Conservation (phyloP, 75 land plant species). For the Cunninghamia lanceolata region DNA sequence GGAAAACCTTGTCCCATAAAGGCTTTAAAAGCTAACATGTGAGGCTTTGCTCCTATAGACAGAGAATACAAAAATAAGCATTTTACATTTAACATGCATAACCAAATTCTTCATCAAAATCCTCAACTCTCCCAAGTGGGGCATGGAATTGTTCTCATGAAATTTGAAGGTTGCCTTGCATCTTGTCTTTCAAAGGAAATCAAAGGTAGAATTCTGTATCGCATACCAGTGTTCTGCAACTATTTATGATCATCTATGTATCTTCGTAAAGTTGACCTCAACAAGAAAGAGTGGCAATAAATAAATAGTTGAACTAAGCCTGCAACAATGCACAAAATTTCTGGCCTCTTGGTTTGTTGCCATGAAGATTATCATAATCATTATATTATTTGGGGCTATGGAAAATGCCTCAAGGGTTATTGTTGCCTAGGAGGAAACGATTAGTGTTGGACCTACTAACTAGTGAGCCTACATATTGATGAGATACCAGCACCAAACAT, state of each 20-base stretch:
- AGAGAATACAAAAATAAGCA: neutral
- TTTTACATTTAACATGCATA: neutral
- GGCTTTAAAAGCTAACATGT: neutral
- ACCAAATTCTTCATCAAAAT: neutral
- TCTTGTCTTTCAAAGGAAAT: neutral
- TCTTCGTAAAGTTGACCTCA: neutral
- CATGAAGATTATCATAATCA: no score
- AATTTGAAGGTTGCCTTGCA: neutral
- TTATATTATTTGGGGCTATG: no score
- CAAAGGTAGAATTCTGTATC: neutral
- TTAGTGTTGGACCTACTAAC: neutral
- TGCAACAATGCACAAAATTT: neutral
- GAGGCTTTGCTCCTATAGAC: neutral
- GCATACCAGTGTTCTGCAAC: neutral
- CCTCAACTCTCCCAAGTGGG: neutral
- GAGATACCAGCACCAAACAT: neutral
- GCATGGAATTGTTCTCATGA: neutral
- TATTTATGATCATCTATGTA: neutral
- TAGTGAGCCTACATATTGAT: neutral
- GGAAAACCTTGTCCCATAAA: neutral
- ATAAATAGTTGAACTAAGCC: neutral
- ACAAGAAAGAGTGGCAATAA: neutral
- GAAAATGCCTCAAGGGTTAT: no score
- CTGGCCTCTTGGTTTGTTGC: neutral
- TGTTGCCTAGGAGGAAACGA: no score